Base-by-base conservation (phyloP, 2,329 filamentous ascomycete genomes). In the Endoconidiophora laricicola region DNA sequence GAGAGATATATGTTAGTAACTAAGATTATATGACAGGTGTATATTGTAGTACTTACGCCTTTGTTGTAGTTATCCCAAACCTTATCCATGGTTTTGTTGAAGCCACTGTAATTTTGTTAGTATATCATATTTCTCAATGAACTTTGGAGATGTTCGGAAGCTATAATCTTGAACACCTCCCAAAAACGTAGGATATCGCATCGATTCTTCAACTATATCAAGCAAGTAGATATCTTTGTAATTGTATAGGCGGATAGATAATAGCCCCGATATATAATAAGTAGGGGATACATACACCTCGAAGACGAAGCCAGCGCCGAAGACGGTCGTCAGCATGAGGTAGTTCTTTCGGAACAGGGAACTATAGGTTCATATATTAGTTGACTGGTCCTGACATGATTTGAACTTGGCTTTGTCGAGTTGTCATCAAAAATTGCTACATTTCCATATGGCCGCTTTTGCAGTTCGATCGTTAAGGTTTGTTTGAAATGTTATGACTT, bases 1-100 rank as follows among this genome's bases (percentile, higher is more conserved):
- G 24, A 33, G 9, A 10, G 14, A 18, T 5, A n/a, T 4, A 18
- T 12, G 43, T 48, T 48, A 48, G 24, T 14, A 26, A 39, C 26
- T 24, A 44, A 7, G 20, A 12, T 26, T 7, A 7, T 10, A 14
- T 14, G 36, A 18, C 6, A 18, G 16, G 22, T 23, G 33, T 51
- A 36, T 24, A 12, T 5, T 26, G 4, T 6, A 44, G 29, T 24
- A 81, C 85, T 63, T 86, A 95, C 90, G 61, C 91, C 91, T 62
- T 75, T 77, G 79, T 98, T 98, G 65, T 88, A 68, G 65, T 68
- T 74, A 67, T 98, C 86, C 91, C 91, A 98, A 65, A 95, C 62
- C 65, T 73, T 81, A 69, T 94, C 83, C 67, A 90, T 83, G 61
- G 70, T 68, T 53, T 76, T 76, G 69, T 96, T 87, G 68, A 86